Percentiles rank a stretch among this genome's conserved stretches.
These are phyloP conservation scores for Fusarium duplospermum DNA, from an alignment of 2,329 filamentous ascomycete genomes.

Conservation along the genomic window DNA sequence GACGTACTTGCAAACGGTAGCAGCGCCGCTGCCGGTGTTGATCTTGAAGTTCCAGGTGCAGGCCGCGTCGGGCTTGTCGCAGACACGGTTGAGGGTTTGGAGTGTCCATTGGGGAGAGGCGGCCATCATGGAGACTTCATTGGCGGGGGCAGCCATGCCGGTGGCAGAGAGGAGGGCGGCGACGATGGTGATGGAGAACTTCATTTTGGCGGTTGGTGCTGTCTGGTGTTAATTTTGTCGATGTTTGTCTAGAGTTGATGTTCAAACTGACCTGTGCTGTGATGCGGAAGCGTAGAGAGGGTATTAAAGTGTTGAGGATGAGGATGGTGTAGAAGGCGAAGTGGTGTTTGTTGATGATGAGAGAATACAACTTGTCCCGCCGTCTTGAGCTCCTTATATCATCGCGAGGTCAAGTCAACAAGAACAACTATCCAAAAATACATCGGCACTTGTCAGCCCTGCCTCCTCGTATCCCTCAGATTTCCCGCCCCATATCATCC, in stretches of 20 bases:
- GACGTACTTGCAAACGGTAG: slow-evolving; percentile 40
- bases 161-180: slow-evolving; percentile 43
- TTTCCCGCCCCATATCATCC: not conserved
- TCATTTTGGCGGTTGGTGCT: slow-evolving; percentile 50
- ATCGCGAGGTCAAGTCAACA: not conserved
- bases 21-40: slow-evolving; percentile 56
- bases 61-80: slow-evolving; percentile 49
- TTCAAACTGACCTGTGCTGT: not conserved
- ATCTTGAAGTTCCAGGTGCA: slow-evolving; percentile 59
- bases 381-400: not conserved
- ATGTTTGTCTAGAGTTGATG: too few species aligned
- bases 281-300: not conserved
- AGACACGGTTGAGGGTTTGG: slow-evolving; percentile 52
- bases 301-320: not conserved
- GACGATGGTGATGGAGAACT: slow-evolving; percentile 54
- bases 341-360: not conserved
- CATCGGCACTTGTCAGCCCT: not conserved
- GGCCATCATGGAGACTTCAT: slow-evolving; percentile 54
- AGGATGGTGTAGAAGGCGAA: not conserved
- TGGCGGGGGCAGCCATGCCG: slow-evolving; percentile 49
- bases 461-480: not conserved
- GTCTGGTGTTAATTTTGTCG: not conserved
- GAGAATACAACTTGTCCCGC: not conserved
- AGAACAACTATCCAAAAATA: not conserved
- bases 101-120: slow-evolving; percentile 55